A percentile compares a stretch with the other conserved stretches of the same genome.
phyloP scores from a whole-genome alignment of 1,284 basidiomycete species.

The Cryptococcus deneoformans region DNA sequence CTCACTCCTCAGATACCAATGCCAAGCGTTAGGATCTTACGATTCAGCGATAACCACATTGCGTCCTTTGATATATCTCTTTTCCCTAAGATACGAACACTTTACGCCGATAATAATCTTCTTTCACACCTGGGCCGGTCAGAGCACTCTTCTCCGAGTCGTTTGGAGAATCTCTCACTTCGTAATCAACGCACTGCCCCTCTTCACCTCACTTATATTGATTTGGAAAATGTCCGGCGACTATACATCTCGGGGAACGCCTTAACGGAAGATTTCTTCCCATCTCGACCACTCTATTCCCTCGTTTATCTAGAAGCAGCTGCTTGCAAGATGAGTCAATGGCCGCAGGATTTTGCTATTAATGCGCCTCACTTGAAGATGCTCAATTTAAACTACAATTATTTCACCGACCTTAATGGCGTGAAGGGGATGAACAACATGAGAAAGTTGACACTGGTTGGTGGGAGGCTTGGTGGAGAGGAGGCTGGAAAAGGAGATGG shows the following conservation, averaged over 20 bases:
- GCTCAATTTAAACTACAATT: conserved; percentile 95
- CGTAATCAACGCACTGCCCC: conserved; percentile 66
- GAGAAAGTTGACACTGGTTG: conserved; percentile 79
- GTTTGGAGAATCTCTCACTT: conserved; percentile 85
- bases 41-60: conserved; percentile 79
- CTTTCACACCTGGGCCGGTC: conserved; percentile 55
- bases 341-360: conserved; percentile 66
- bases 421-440: conserved; percentile 71
- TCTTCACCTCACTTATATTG: conserved; percentile 56
- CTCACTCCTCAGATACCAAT: conserved; percentile 49
- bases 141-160: conserved; percentile 47
- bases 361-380: conserved; percentile 83
- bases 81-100: conserved; percentile 74
- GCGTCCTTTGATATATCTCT: conserved; percentile 63
- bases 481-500: conserved; percentile 34
- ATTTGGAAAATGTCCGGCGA: conserved; percentile 84
- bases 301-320: conserved; percentile 91
- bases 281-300: conserved; percentile 66
- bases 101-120: conserved; percentile 88
- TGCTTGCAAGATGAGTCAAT: conserved; percentile 73
- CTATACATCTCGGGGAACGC: conserved; percentile 78
- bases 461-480: conserved; percentile 65
- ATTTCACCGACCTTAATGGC: conserved; percentile 66
- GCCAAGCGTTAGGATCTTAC: conserved; percentile 74
- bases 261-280: conserved; percentile 52